Conservation (phyloP, 2,329 filamentous ascomycete species). For the Verticillium nubilum region DNA sequence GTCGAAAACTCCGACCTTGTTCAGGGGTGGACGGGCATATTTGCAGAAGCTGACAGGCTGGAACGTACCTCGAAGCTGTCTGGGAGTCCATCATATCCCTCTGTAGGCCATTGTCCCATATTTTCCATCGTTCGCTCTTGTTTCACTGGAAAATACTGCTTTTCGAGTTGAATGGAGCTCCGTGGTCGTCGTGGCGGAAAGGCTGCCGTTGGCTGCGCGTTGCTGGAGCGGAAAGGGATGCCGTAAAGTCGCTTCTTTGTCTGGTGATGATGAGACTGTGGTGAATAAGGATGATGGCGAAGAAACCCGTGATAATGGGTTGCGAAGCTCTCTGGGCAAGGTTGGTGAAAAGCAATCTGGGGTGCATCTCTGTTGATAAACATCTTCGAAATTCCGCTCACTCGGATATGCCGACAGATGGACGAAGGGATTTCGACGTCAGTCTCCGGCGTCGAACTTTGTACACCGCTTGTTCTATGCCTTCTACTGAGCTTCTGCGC, state of each 20-base stretch:
- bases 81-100: slow-evolving; percentile 6
- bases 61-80: slow-evolving; percentile 12
- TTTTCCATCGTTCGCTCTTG: slow-evolving; percentile 5
- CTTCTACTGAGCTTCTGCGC: neutral
- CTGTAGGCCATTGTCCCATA: slow-evolving; percentile 4
- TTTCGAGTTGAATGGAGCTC: neutral
- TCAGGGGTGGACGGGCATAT: neutral
- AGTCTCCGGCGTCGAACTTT: neutral
- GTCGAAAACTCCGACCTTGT: neutral
- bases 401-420: neutral
- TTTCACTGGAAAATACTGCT: neutral
- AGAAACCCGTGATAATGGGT: neutral
- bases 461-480: slow-evolving; percentile 1
- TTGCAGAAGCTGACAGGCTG: neutral
- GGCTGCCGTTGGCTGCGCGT: neutral
- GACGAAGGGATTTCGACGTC: neutral
- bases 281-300: neutral
- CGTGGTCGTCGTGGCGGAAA: neutral
- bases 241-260: neutral
- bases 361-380: neutral
- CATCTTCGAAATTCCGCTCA: neutral
- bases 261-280: neutral
- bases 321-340: neutral
- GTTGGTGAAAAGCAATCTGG: neutral
- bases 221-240: neutral